Base-by-base conservation (phyloP, 176 grass and related monocot species). In the Ananas comosus region DNA sequence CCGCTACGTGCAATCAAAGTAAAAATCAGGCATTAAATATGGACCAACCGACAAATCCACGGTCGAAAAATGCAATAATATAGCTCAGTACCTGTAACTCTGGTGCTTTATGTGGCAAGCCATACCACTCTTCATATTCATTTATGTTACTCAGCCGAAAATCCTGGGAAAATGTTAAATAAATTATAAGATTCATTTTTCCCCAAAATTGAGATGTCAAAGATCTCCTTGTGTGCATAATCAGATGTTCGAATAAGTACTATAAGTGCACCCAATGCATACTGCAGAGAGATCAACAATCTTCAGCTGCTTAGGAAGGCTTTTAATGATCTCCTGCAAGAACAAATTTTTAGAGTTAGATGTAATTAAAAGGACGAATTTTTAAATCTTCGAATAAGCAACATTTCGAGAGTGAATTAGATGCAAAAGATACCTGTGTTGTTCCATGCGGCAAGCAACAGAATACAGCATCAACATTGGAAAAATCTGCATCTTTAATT, bases 371-470 rank as follows among this genome's bases (percentile, higher is more conserved):
- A 19, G 17, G 21, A 61, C 21, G 16, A 61, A 10, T 11, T 63
- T 33, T 50, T 50, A 48, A 50, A 19, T 42, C 33, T 42, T 42
- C 7, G 33, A 42, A 42, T 42, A 42, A 42, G 4, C 33, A 42
- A 7, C 33, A 42, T 42, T 42, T 42, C 33, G 4, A 42, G 33
- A 42, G 33, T 42, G 33, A 42, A 42, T 42, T 42, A 6, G 33
- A 70, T 70, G 10, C 11, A 81, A 64, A 75, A 78, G 49, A 67
- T 42, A 96, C 92, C 85, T 96, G 92, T 51, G 92, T 96, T 74
- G 88, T 96, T 19, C 89, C 94, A 80, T 97, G 94, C 74, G 94
- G 94, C 80, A 97, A 90, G 82, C 94, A 97, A 90, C 94, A 97
- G 88, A 97, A 97, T 64, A 93, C 89, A 69, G 89, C 94, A 92